phyloP scores from a whole-genome alignment of 176 grass and related monocot species.

The Cocos nucifera region DNA sequence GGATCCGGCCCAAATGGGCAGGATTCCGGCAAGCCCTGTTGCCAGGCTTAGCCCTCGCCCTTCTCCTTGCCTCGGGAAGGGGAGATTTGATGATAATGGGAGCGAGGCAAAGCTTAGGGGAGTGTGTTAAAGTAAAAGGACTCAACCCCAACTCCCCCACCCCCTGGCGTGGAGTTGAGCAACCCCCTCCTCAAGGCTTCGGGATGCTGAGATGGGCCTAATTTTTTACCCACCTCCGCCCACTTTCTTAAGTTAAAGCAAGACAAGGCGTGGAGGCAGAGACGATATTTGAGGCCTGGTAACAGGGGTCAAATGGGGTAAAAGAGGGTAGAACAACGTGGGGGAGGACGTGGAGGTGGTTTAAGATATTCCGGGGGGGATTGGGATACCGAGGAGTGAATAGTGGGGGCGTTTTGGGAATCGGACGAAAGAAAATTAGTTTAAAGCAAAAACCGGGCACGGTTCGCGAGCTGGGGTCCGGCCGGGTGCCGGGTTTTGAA shows the following conservation, averaged over 20 bases:
- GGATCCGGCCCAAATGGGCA: neutral
- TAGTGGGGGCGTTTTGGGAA: constrained; percentile 64
- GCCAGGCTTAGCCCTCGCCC: too few species aligned
- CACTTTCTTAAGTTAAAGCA: neutral
- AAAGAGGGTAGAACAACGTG: constrained; percentile 13
- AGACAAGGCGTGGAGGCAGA: neutral
- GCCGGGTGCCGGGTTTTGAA: constrained; percentile 27
- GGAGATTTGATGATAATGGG: constrained; percentile 56
- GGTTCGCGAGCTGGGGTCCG: neutral
- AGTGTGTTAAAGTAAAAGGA: constrained; percentile 82
- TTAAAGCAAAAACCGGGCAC: neutral
- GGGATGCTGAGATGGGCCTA: constrained; percentile 73
- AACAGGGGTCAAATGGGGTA: too few species aligned
- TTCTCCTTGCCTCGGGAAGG: constrained; percentile 35
- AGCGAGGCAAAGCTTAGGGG: constrained; percentile 52
- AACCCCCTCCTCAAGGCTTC: constrained; percentile 54
- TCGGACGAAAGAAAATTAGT: constrained; percentile 25
- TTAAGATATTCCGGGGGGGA: constrained; percentile 5
- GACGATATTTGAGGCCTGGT: neutral
- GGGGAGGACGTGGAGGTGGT: constrained; percentile 16
- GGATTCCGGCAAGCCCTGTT: constrained; percentile 16
- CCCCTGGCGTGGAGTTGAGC: constrained; percentile 2
- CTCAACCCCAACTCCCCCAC: neutral
- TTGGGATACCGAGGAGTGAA: constrained; percentile 43
- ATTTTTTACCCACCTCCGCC: constrained; percentile 11